Percentiles rank a stretch among this genome's conserved stretches.
These are phyloP conservation scores for Hydnum rufescens DNA, from an alignment of 768 basidiomycete species.

Conservation along the genomic window DNA sequence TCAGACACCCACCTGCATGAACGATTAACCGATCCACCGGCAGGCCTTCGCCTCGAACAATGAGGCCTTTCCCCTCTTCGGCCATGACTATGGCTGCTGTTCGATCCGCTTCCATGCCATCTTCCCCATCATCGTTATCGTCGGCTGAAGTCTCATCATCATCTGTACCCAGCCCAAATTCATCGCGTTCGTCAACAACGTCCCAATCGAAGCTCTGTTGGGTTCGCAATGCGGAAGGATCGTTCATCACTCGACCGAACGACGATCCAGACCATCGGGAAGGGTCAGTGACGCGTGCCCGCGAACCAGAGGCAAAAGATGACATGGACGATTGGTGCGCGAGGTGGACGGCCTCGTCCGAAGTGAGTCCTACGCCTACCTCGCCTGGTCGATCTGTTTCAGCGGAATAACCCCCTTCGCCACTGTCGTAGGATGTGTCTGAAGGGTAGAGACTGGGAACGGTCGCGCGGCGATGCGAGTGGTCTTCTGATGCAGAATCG, in stretches of 20 bases:
- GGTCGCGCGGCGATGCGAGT: not conserved
- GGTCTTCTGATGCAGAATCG: conserved; percentile 3
- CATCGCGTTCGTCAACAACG: conserved; percentile 19
- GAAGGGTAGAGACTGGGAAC: not conserved
- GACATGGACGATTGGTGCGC: conserved; percentile 10
- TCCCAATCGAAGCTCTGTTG: conserved; percentile 6
- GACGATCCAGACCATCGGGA: not conserved
- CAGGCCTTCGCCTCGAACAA: conserved; percentile 48
- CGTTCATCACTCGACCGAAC: not conserved
- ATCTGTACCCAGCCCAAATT: conserved; percentile 18
- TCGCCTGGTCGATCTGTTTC: conserved; percentile 1
- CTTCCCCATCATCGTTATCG: conserved; percentile 30
- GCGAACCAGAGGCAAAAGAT: conserved; percentile 4
- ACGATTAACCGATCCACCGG: conserved; percentile 44
- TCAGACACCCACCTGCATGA: conserved; percentile 39
- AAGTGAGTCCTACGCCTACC: conserved; percentile 37
- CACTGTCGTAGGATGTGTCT: conserved; percentile 1
- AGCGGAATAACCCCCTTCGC: not conserved
- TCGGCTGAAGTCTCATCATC: conserved; percentile 18
- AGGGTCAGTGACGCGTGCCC: not conserved
- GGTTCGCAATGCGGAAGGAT: not conserved
- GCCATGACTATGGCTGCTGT: conserved; percentile 62
- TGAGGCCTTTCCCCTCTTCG: conserved; percentile 69
- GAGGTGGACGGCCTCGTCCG: conserved; percentile 44
- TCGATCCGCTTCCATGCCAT: conserved; percentile 27